Percentiles rank a stretch among this genome's conserved stretches.
Conservation (phyloP, 805 yeast genomes). For the Yarrowia hollandica region DNA sequence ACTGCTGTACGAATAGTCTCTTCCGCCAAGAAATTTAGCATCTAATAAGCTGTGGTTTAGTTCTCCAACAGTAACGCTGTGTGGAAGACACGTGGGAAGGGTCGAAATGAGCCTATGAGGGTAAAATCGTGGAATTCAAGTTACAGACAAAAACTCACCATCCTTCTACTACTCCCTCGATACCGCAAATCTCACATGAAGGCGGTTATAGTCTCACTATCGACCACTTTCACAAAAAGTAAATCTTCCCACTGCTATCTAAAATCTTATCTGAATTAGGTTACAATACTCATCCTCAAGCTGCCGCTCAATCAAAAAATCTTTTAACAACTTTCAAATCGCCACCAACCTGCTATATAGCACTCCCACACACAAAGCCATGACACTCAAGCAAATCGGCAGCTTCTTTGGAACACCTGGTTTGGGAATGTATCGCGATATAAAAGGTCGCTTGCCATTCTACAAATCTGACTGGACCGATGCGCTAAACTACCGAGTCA, state of each 20-base stretch:
- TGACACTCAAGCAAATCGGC: slow-evolving; percentile 2
- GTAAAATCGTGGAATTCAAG: too few relatives aligned
- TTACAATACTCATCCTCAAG: too few relatives aligned
- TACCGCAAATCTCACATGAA: too few relatives aligned
- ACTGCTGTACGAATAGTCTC: too few relatives aligned
- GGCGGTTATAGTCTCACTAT: too few relatives aligned
- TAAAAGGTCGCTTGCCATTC: slow-evolving; percentile 57
- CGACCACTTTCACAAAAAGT: background rate
- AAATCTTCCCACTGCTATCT: background rate
- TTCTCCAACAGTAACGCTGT: slow-evolving; percentile 2
- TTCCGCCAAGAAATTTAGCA: background rate
- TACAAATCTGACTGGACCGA: slow-evolving; percentile 80
- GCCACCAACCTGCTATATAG: background rate
- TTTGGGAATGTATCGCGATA: slow-evolving; percentile 59
- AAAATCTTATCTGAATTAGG: slow-evolving; percentile 8
- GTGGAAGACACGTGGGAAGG: slow-evolving; percentile 1
- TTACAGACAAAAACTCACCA: background rate
- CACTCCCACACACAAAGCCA: background rate
- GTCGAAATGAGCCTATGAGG: background rate
- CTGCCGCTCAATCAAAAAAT: background rate
- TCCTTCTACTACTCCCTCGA: background rate
- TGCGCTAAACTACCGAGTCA: slow-evolving; percentile 79
- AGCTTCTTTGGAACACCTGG: slow-evolving; percentile 35
- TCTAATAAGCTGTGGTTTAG: background rate
- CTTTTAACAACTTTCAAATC: background rate